phyloP scores from a whole-genome alignment of 352 stramenopile genomes.

The Thraustochytrium sp. region DNA sequence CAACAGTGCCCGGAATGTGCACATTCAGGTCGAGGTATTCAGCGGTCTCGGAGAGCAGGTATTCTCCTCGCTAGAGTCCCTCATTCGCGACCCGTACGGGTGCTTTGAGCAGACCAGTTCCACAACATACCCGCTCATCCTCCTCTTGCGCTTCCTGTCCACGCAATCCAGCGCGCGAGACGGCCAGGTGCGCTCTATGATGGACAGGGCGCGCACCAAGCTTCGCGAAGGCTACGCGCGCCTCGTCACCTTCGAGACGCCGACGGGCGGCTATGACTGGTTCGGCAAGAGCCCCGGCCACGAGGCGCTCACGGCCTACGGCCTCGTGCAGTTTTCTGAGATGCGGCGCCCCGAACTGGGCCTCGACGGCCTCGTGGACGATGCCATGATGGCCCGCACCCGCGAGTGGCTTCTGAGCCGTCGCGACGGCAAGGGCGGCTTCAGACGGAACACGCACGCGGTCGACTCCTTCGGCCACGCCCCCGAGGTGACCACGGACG shows the following conservation, averaged over 20 bases:
- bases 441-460: not conserved
- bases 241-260: not conserved
- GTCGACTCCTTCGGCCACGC: not conserved
- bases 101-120: constrained; percentile 40
- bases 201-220: not conserved
- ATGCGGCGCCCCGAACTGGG: not conserved
- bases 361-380: not conserved
- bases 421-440: not conserved
- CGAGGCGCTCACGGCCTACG: constrained; percentile 24
- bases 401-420: not conserved
- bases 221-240: not conserved
- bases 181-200: not conserved
- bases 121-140: not conserved
- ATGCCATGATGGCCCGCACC: not conserved
- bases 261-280: constrained; percentile 17
- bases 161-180: not conserved
- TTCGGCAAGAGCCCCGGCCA: constrained; percentile 8
- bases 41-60: not conserved
- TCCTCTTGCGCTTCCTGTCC: not conserved
- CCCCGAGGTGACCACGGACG: not conserved
- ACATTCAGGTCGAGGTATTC: no score
- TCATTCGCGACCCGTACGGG: not conserved
- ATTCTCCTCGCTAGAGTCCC: not conserved
- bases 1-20: no score
- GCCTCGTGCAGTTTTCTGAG: constrained; percentile 15